Evolutionary conservation across 176 grass and related monocot species (phyloP).

Genomic region (Triticum urartu): DNA sequence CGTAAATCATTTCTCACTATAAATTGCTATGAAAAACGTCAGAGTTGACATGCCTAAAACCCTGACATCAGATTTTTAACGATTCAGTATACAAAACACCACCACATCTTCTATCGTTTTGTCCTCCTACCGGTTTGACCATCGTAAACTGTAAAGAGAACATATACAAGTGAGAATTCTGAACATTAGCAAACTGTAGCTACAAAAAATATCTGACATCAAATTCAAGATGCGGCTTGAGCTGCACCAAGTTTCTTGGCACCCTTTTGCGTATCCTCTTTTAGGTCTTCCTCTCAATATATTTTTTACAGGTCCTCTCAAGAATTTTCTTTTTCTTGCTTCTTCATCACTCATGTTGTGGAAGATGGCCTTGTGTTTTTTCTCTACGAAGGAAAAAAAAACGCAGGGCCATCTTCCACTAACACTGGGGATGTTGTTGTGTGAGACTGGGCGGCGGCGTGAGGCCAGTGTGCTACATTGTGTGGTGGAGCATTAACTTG

Average conservation of each 20-base stretch:
- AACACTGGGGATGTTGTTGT: too few relatives aligned
- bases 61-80: too few relatives aligned
- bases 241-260: conserved; percentile 58
- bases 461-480: too few relatives aligned
- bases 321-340: background rate
- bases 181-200: background rate
- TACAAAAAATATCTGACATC: background rate
- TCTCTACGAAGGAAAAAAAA: too few relatives aligned
- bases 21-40: too few relatives aligned
- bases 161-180: background rate
- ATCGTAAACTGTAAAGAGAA: background rate
- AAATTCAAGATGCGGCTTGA: conserved; percentile 40
- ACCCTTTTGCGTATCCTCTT: conserved; percentile 46
- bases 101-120: background rate
- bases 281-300: conserved; percentile 50
- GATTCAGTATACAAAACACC: too few relatives aligned
- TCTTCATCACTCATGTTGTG: conserved; percentile 56
- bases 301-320: conserved; percentile 20
- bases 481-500: too few relatives aligned
- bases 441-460: too few relatives aligned
- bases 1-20: too few relatives aligned
- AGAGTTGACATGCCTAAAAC: too few relatives aligned
- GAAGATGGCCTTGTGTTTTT: too few relatives aligned
- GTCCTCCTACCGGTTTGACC: background rate
- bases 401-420: too few relatives aligned